Conservation (phyloP, 495 filamentous ascomycete genomes). For the Xylaria telfairii region DNA sequence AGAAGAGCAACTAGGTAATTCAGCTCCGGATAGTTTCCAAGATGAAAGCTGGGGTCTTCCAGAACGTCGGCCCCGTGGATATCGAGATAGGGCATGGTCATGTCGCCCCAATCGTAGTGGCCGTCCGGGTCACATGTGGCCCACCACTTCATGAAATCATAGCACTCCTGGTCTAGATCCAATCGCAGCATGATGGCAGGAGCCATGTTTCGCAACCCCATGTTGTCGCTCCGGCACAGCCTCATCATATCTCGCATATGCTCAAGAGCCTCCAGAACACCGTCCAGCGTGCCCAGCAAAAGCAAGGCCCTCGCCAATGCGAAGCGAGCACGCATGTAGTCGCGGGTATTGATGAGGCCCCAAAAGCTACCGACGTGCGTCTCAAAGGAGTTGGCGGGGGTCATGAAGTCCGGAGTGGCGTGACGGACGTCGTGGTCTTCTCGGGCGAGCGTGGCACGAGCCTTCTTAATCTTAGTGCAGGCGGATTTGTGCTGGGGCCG, state of each 20-base stretch:
- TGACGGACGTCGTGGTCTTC: conserved; percentile 44
- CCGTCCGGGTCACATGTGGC: conserved; percentile 30
- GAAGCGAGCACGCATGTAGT: conserved; percentile 51
- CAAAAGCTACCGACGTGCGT: conserved; percentile 48
- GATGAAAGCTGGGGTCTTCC: conserved; percentile 31
- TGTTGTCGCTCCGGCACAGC: conserved; percentile 52
- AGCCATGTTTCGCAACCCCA: conserved; percentile 48
- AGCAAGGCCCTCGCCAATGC: conserved; percentile 36
- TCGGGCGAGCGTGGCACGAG: conserved; percentile 28
- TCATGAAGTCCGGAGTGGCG: conserved; percentile 36
- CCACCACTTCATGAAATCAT: conserved; percentile 63
- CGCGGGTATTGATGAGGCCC: conserved; percentile 43
- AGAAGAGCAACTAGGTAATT: conserved; percentile 37
- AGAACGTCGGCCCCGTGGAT: conserved; percentile 47
- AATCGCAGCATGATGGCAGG: conserved; percentile 55
- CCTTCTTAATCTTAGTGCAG: conserved; percentile 48
- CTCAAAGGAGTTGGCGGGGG: conserved; percentile 45
- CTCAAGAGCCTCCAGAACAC: conserved; percentile 45
- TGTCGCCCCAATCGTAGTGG: conserved; percentile 49
- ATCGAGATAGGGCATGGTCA: conserved; percentile 38
- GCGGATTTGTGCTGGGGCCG: conserved; percentile 45
- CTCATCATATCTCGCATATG: conserved; percentile 47
- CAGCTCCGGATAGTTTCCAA: conserved; percentile 30
- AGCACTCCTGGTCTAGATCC: conserved; percentile 59
- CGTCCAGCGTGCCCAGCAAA: conserved; percentile 41